Conservation (phyloP, 1,284 basidiomycete genomes). For the Puccinia triticina region DNA sequence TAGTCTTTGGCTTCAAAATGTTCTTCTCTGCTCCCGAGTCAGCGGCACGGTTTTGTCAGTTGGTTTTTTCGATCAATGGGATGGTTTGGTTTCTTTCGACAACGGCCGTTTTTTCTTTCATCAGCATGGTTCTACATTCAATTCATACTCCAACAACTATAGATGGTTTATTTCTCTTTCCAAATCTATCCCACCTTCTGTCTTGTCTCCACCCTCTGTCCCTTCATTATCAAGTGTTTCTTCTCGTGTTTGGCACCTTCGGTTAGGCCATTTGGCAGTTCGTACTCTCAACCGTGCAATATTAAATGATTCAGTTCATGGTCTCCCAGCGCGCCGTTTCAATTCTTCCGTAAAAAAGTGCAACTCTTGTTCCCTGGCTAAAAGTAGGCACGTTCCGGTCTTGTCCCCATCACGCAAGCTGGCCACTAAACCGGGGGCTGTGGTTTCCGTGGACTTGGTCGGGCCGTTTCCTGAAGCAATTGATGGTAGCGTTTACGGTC, state of each 20-base stretch:
- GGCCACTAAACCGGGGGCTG: background rate
- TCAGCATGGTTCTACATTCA: background rate
- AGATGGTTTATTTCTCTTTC: background rate
- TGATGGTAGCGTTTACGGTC: background rate
- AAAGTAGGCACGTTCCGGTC: background rate
- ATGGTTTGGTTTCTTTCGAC: background rate
- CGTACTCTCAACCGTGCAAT: background rate
- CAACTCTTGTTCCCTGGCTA: background rate
- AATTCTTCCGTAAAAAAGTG: background rate
- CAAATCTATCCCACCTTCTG: background rate
- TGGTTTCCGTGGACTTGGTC: background rate
- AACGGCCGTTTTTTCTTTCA: background rate
- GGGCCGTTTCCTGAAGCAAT: background rate
- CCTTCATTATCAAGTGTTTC: background rate
- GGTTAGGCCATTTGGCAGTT: background rate
- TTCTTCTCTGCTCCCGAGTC: background rate
- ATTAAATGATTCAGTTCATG: background rate
- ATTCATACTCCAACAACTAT: background rate
- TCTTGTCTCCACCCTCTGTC: background rate
- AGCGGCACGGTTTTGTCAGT: background rate
- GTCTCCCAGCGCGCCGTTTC: background rate
- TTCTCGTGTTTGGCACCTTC: background rate
- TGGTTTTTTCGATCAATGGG: background rate
- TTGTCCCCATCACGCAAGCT: background rate
- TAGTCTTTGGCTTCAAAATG: background rate